Evolutionary conservation across 208 protist genomes (phyloP), one percentile per base, ranked within the genome.

Genomic region (Crithidia fasciculata): DNA sequence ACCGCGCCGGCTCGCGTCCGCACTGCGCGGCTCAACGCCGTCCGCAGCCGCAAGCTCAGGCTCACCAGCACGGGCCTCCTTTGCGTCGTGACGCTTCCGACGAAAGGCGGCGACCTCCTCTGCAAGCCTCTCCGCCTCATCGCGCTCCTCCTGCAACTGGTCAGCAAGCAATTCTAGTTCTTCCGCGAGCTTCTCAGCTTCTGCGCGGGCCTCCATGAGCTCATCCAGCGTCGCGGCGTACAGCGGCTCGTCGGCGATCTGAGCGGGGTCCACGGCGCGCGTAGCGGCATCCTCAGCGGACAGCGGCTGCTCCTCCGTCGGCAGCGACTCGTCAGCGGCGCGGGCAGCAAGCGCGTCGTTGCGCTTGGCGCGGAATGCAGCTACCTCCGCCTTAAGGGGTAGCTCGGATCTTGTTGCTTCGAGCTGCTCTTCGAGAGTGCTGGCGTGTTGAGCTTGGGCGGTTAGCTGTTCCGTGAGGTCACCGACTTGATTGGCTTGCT

Each of bases 71-170:
- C 75, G 75, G 28, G 61, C 63, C 15, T 70, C 60, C 40, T 70
- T 47, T 36, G 80, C 74, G 12, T 56, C 64, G 49, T 64, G 62
- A 39, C 80, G 68, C 55, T 84, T 84, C 65, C 70, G 57, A 15
- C 80, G 69, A 67, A 74, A 81, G n/a, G 80, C 71, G 39, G 19
- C 74, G 12, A 84, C 4, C 70, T 84, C 74, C n/a, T 43, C 65
- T 2, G 28, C 28, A 0, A 28, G 28, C 28, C 28, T 28, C 28
- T 28, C 28, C 28, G 28, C 28, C 28, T 28, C 28, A 1, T 28
- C 28, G 28, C 28, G 28, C 0, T 0, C 28, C 28, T 1, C 28
- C 28, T 28, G 28, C 28, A 28, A 59, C 58, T 72, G 52, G 9
- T 69, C 76, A n/a, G n/a, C n/a, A n/a, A n/a, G n/a, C n/a, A n/a